Percentiles rank a stretch among this genome's conserved stretches.
Conservation (phyloP, 2,329 filamentous ascomycete genomes). For the Ascochyta lentis region DNA sequence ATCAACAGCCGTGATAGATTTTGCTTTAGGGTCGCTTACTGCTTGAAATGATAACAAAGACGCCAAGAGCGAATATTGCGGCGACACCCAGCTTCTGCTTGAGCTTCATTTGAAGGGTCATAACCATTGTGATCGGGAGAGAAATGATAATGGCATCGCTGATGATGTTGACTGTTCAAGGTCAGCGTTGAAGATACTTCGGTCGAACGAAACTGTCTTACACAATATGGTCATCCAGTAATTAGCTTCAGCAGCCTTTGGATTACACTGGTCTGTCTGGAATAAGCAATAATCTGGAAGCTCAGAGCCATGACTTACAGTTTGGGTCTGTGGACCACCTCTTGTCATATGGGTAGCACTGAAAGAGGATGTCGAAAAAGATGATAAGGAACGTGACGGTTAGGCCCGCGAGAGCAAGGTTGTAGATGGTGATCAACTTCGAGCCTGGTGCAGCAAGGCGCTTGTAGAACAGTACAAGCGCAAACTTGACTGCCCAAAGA, state of each 20-base stretch:
- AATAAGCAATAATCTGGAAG: conserved; percentile 9
- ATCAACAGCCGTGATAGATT: background rate
- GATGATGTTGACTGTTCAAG: conserved; percentile 26
- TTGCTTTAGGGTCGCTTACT: conserved; percentile 16
- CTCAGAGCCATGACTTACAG: conserved; percentile 13
- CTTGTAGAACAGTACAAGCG: conserved; percentile 53
- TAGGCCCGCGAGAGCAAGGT: conserved; percentile 43
- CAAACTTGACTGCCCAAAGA: conserved; percentile 52
- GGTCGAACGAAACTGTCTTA: conserved; percentile 3
- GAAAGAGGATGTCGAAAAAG: conserved; percentile 51
- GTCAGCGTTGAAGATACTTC: background rate
- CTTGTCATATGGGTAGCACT: conserved; percentile 47
- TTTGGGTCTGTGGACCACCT: conserved; percentile 31
- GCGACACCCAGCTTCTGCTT: conserved; percentile 32
- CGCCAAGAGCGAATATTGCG: conserved; percentile 31
- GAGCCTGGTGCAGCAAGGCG: conserved; percentile 48
- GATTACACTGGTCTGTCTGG: conserved; percentile 27
- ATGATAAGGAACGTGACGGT: conserved; percentile 42
- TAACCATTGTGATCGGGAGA: conserved; percentile 32
- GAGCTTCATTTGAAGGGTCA: conserved; percentile 30
- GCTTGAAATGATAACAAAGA: conserved; percentile 34
- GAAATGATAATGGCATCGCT: conserved; percentile 31
- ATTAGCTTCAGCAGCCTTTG: conserved; percentile 25
- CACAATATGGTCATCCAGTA: conserved; percentile 34
- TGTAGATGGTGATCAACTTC: conserved; percentile 48